Evolutionary conservation across 345 rosid genomes (phyloP).

Genomic region (Eucalyptus curtisii): DNA sequence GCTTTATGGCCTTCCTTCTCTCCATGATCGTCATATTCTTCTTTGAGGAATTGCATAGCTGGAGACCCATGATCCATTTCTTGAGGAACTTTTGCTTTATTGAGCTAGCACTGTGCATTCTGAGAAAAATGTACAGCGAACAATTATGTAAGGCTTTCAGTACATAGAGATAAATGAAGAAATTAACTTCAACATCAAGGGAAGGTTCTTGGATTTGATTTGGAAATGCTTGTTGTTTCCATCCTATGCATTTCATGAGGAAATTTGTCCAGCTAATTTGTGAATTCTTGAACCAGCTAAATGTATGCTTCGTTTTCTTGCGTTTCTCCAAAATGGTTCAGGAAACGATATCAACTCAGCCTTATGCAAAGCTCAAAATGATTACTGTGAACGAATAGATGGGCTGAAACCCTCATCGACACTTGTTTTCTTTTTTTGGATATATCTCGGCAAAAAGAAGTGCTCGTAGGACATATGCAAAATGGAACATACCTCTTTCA

Average conservation of each 20-base stretch:
- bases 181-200: background rate
- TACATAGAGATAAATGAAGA: background rate
- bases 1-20: conserved; percentile 68
- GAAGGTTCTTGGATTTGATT: background rate
- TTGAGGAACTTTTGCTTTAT: conserved; percentile 56
- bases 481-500: background rate
- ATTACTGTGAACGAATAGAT: background rate
- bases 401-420: background rate
- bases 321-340: background rate
- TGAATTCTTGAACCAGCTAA: background rate
- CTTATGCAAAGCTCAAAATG: background rate
- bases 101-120: conserved; percentile 26
- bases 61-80: conserved; percentile 71
- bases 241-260: background rate
- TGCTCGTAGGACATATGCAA: background rate
- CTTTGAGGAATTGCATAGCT: conserved; percentile 17
- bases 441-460: background rate
- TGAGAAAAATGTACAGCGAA: background rate
- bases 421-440: background rate
- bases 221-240: background rate
- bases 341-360: background rate
- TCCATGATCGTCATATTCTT: conserved; percentile 34
- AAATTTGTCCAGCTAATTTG: background rate
- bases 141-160: background rate
- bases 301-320: background rate